Conservation (phyloP, 495 filamentous ascomycete species). For the Letharia columbiana region DNA sequence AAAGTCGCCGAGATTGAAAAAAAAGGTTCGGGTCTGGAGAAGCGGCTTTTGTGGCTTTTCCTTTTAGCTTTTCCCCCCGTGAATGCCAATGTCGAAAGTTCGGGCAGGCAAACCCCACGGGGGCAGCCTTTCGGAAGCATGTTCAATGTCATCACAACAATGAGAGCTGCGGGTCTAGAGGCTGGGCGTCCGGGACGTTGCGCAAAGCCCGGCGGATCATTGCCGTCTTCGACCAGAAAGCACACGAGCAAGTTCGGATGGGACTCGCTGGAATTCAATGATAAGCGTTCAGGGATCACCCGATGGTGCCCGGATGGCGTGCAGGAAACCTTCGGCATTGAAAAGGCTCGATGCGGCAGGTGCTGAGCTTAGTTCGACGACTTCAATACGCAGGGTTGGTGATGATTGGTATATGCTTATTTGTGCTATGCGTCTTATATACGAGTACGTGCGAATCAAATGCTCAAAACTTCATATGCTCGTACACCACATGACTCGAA, state of each 20-base stretch:
- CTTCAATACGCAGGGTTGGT: background rate
- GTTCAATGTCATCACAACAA: background rate
- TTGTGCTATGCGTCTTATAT: background rate
- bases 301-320: background rate
- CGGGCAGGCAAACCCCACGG: background rate
- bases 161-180: background rate
- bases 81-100: background rate
- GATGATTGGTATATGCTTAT: background rate
- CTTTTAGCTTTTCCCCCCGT: background rate
- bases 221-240: background rate
- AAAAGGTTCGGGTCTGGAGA: background rate
- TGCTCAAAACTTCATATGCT: background rate
- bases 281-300: background rate
- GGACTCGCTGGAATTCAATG: background rate
- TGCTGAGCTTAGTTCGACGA: background rate
- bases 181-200: background rate
- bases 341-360: background rate
- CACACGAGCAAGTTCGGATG: background rate
- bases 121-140: background rate
- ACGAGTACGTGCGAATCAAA: conserved; percentile 1
- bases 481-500: conserved; percentile 2
- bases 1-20: too few species aligned
- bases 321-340: background rate
- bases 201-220: background rate
- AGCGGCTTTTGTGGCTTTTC: background rate